Evolutionary conservation across 306 rosid genomes (phyloP).

Genomic region (Vigna radiata): DNA sequence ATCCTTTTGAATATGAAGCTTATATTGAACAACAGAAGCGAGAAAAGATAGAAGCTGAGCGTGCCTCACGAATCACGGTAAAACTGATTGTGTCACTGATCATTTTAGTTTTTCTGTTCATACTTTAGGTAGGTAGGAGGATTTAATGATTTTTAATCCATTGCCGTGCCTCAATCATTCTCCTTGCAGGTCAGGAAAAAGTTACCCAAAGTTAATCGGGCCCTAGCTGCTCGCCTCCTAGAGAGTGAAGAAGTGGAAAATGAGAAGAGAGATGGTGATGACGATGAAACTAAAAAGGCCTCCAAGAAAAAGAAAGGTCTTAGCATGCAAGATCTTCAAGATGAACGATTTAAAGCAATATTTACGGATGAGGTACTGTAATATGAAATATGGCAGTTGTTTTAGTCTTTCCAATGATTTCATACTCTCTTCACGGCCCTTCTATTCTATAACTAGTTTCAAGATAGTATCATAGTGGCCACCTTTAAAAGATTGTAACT

Average conservation of each 20-base stretch:
- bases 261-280: constrained; percentile 59
- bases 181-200: constrained; percentile 73
- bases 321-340: constrained; percentile 64
- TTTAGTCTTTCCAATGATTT: constrained; percentile 13
- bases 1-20: constrained; percentile 70
- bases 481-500: not conserved
- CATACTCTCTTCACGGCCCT: not conserved
- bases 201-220: constrained; percentile 81
- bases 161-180: constrained; percentile 40
- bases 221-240: constrained; percentile 69
- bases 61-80: constrained; percentile 80
- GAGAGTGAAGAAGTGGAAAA: constrained; percentile 66
- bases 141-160: constrained; percentile 36
- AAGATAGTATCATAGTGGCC: not conserved
- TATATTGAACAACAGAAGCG: constrained; percentile 68
- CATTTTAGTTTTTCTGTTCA: constrained; percentile 19
- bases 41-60: constrained; percentile 79
- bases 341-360: constrained; percentile 69
- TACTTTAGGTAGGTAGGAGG: constrained; percentile 27
- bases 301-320: constrained; percentile 81
- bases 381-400: constrained; percentile 29
- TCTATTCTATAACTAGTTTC: constrained; percentile 13
- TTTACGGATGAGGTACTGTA: constrained; percentile 70
- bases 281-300: constrained; percentile 58
- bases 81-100: constrained; percentile 32